Evolutionary conservation across 371 early-diverging fungal species (phyloP), one percentile per base, ranked within the genome.

Genomic region (Nematocida major): DNA sequence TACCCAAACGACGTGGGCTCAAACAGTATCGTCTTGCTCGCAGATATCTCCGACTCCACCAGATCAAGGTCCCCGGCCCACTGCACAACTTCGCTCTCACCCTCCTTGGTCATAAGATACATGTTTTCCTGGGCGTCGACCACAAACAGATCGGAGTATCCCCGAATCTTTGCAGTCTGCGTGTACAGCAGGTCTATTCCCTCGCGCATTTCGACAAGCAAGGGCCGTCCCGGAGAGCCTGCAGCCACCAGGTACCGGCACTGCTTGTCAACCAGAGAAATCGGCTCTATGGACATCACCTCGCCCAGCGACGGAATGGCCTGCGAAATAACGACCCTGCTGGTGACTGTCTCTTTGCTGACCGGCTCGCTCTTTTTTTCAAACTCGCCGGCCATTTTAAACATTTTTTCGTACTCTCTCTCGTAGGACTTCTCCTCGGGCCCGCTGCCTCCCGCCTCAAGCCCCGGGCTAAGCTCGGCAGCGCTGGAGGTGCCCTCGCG

Each of bases 81-180:
- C n/a, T 43, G 11, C 0, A 73, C 32, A 2, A 73, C 39, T 7
- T 34, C 38, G 53, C 65, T 63, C 66, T 73, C 76, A 4, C 1
- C 34, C 50, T 73, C 51, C 1, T 63, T 61, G 9, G 76, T 73
- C 11, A 73, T 18, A 3, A 73, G 54, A 32, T 73, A 73, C 39
- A 54, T 20, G 5, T 43, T 28, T n/a, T 2, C 18, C 22, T 7
- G 43, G 2, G 1, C 20, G 7, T 51, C 39, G 0, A 73, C 76
- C 48, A 53, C 42, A 50, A 73, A 73, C 1, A 73, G 3, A 4
- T 62, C 47, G 3, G 26, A 30, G 54, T 73, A 73, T 49, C 76
- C 76, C 1, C 28, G 18, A 36, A 61, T 73, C 65, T 54, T 61
- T 9, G 65, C 36, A 5, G 61, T 73, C 3, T 63, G 48, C 4